Evolutionary conservation across 495 filamentous ascomycete genomes (phyloP).

Genomic region (Niebla homalea): DNA sequence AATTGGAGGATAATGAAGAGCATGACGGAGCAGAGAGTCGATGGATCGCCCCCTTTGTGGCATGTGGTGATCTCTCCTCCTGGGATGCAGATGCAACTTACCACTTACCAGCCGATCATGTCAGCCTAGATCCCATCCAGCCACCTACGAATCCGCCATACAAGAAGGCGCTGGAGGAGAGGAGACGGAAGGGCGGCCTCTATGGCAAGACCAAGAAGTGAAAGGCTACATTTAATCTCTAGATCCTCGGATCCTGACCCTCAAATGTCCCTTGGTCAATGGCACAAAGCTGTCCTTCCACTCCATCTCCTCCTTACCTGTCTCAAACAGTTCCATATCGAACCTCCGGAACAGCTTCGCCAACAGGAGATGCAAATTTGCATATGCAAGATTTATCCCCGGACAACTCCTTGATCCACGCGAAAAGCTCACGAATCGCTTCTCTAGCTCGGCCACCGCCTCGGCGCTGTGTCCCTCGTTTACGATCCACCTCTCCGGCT

Average conservation of each 20-base stretch:
- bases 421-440: slow-evolving; percentile 31
- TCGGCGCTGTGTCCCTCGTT: slow-evolving; percentile 6
- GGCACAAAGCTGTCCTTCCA: not conserved
- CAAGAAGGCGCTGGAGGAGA: slow-evolving; percentile 74
- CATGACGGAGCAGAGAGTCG: slow-evolving; percentile 30
- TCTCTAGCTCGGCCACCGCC: slow-evolving; percentile 15
- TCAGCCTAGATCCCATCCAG: slow-evolving; percentile 84
- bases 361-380: slow-evolving; percentile 27
- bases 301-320: slow-evolving; percentile 24
- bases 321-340: slow-evolving; percentile 22
- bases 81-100: slow-evolving; percentile 94
- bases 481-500: slow-evolving; percentile 37
- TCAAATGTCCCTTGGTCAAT: not conserved
- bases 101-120: slow-evolving; percentile 59
- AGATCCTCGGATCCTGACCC: too few species aligned
- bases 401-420: slow-evolving; percentile 32
- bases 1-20: slow-evolving; percentile 41
- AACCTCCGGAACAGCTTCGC: slow-evolving; percentile 28
- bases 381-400: slow-evolving; percentile 33
- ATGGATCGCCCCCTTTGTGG: slow-evolving; percentile 90
- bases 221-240: not conserved
- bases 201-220: slow-evolving; percentile 60
- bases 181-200: slow-evolving; percentile 59
- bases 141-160: slow-evolving; percentile 94
- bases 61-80: slow-evolving; percentile 87